Base-by-base conservation (phyloP, 176 grass and related monocot genomes). In the Coix lacrymajobi region DNA sequence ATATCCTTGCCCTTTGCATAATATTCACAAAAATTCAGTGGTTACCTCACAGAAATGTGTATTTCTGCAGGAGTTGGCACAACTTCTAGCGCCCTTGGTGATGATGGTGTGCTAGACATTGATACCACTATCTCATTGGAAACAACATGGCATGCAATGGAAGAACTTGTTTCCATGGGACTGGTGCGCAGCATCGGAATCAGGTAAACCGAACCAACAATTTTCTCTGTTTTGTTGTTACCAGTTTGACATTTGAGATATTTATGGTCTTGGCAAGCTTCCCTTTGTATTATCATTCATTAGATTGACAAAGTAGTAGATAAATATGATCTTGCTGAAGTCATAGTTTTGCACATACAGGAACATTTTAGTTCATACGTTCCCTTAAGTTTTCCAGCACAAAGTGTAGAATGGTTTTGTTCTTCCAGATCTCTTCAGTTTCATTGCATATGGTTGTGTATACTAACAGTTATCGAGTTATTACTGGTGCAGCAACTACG, bases 91-190 rank as follows among this genome's bases (percentile, higher is more conserved):
- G 90, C 90, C 43, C 80, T 98, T 77, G 86, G 83, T 34, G 90
- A 98, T 28, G 92, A 98, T 84, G 92, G 95, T 60, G 88, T 98
- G 65, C 87, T 98, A 30, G 95, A 98, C 73, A 98, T 98, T 31
- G 92, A 98, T 85, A 93, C 88, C 46, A 95, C 90, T 56, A 90
- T 98, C 82, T 88, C 96, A 66, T 34, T 98, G 46, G 96, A 98
- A 87, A 95, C 96, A 43, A 98, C 92, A n/a, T 98, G 96, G 96
- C 96, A 93, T 88, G 88, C 92, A 7, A 95, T 98, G 92, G 96
- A 98, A 77, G 90, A 93, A 52, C 96, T 98, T 86, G 96, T 95
- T 83, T 91, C 93, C 9, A 77, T 73, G 85, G 89, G 91, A 85
- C 54, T 98, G 51, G 96, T 88, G 30, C 87, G 79, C 17, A 93